Evolutionary conservation across 257 asterid species (phyloP).

Genomic region (Ballota nigra): DNA sequence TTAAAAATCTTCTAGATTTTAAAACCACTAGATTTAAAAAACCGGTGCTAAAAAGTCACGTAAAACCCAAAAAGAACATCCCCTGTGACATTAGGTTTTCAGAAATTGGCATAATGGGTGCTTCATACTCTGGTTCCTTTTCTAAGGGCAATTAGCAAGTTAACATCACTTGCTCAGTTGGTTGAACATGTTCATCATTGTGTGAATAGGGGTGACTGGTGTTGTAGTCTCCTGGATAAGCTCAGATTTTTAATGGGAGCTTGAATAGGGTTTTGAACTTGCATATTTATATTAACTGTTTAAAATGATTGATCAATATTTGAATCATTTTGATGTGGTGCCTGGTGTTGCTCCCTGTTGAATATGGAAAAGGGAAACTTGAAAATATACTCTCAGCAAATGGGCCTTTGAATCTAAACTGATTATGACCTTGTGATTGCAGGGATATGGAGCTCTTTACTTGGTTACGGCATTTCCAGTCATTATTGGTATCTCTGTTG

Average conservation of each 20-base stretch:
- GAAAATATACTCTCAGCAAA: not conserved
- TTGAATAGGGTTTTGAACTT: not conserved
- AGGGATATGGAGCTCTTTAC: conserved; percentile 95
- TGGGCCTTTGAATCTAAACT: conserved; percentile 2
- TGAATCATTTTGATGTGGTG: not conserved
- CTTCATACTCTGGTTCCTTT: not conserved
- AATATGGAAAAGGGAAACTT: not conserved
- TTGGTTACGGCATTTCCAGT: conserved; percentile 85
- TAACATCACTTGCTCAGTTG: not conserved
- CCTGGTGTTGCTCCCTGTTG: conserved; percentile 2
- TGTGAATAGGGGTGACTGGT: not conserved
- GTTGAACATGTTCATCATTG: not conserved
- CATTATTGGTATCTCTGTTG: conserved; percentile 82
- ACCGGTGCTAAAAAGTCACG: too few species aligned
- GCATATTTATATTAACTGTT: not conserved
- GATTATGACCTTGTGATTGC: conserved; percentile 23
- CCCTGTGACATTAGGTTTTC: not conserved
- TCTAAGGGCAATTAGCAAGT: not conserved
- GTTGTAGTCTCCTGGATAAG: not conserved
- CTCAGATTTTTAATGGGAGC: not conserved
- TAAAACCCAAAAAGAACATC: too few species aligned
- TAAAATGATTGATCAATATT: not conserved
- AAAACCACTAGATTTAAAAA: too few species aligned
- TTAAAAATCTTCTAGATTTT: too few species aligned
- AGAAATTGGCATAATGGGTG: not conserved